Conservation (phyloP, 2,329 filamentous ascomycete genomes). For the Didymella glomerata region DNA sequence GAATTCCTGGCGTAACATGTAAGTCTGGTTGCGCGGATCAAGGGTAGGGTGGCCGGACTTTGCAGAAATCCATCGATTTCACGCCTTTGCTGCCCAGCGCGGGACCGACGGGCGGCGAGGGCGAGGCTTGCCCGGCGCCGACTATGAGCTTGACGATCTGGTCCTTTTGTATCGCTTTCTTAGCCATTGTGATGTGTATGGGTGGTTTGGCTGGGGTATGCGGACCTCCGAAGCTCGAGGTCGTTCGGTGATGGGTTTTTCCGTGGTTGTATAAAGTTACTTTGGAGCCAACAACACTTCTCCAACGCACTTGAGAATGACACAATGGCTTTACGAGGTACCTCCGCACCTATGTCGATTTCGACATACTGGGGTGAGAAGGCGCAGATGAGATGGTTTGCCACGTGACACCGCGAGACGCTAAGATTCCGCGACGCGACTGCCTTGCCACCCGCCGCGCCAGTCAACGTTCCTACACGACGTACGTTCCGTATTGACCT, state of each 20-base stretch:
- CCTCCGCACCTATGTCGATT: not conserved
- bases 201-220: conserved; percentile 3
- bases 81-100: conserved; percentile 97
- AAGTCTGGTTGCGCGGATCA: not conserved
- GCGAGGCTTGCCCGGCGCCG: conserved; percentile 91
- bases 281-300: not conserved
- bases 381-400: not conserved
- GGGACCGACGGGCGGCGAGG: conserved; percentile 94
- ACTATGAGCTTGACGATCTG: conserved; percentile 94
- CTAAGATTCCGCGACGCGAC: conserved; percentile 15
- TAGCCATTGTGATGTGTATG: conserved; percentile 43
- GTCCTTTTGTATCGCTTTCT: conserved; percentile 49
- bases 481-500: not conserved
- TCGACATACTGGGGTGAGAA: not conserved
- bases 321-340: not conserved
- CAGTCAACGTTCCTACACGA: conserved; percentile 14
- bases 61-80: conserved; percentile 99
- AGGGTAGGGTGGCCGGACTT: conserved; percentile 68
- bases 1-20: conserved; percentile 75
- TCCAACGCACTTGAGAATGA: not conserved
- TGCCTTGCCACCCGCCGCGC: conserved; percentile 19
- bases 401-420: conserved; percentile 19
- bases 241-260: conserved; percentile 7
- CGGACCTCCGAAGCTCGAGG: conserved; percentile 24
- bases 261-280: not conserved